Conservation (phyloP, 177 flowering plant genomes). For the Vitis hybrid region DNA sequence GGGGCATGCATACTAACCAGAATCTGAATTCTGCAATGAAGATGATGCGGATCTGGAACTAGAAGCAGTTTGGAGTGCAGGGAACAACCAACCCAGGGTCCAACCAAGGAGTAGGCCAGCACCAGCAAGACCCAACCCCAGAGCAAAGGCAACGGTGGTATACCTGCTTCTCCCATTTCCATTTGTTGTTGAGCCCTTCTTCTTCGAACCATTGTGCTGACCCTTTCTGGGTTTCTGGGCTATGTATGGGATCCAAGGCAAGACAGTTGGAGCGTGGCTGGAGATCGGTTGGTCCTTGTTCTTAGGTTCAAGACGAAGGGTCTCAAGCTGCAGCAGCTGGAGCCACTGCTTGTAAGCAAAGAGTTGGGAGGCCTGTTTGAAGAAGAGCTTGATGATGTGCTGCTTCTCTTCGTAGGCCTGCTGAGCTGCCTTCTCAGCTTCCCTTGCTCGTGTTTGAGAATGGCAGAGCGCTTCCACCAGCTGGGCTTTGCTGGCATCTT, state of each 20-base stretch:
- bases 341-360: slow-evolving; percentile 31
- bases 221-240: slow-evolving; percentile 6
- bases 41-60: not conserved
- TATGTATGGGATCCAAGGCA: slow-evolving; percentile 8
- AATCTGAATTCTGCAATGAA: no score
- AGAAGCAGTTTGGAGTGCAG: slow-evolving; percentile 13
- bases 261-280: slow-evolving; percentile 5
- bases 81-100: slow-evolving; percentile 66
- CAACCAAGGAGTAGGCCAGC: slow-evolving; percentile 73
- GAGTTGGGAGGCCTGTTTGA: slow-evolving; percentile 23
- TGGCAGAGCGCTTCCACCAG: slow-evolving; percentile 25
- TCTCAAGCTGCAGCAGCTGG: slow-evolving; percentile 24
- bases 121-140: slow-evolving; percentile 63
- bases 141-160: slow-evolving; percentile 44
- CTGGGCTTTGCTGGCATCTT: slow-evolving; percentile 15
- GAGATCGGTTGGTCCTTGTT: slow-evolving; percentile 12
- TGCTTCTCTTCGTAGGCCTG: slow-evolving; percentile 21
- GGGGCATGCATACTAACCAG: no score
- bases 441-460: slow-evolving; percentile 27
- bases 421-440: slow-evolving; percentile 25
- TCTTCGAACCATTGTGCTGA: not conserved
- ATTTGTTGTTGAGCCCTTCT: not conserved
- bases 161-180: slow-evolving; percentile 13
- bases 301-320: slow-evolving; percentile 11
- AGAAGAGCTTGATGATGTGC: slow-evolving; percentile 17